Evolutionary conservation across 441 rosid species (phyloP), one percentile per base, ranked within the genome.

Genomic region (Capsella rubella): DNA sequence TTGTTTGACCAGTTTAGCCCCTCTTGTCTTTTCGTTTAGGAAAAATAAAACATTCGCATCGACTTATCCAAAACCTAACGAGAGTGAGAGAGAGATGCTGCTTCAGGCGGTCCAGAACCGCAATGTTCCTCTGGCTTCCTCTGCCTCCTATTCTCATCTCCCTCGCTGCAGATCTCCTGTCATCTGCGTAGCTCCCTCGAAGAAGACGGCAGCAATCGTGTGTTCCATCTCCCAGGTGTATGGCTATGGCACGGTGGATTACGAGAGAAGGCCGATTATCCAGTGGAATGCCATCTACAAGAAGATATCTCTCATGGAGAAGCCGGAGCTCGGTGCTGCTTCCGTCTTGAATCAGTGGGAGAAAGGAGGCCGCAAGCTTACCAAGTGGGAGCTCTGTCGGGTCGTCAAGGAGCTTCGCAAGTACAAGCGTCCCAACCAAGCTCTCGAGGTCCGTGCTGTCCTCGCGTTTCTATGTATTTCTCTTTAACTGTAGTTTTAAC

Each of bases 331-430:
- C 72, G 93, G 95, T 31, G 78, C 91, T 15, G 95, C 86, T 13
- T 67, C 82, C 9, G 90, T 92, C 60, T 79, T 95, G 89, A 84
- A 86, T 67, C 84, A 83, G 72, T 86, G 88, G 85, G 97, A 90
- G 79, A 88, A 76, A 47, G 81, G 82, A 12, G 92, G 91, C 29
- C 86, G 89, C 79, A 87, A 82, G 82, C 91, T 88, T 64, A 81
- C 87, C 49, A 90, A 92, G 73, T 90, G 97, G 99, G 98, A 92
- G 87, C 99, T 95, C 47, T 88, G 92, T 77, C 84, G 89, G 81
- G 90, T 92, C 68, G 89, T 92, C 76, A 90, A 89, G 85, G 99
- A 95, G 84, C 74, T 95, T 84, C 82, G 99, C 87, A 92, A 88
- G 84, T 92, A 71, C 85, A 87, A 78, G 84, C 91, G 97, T 49